phyloP scores from a whole-genome alignment of 2,329 filamentous ascomycete species.

The Mycosphaerella sp. region DNA sequence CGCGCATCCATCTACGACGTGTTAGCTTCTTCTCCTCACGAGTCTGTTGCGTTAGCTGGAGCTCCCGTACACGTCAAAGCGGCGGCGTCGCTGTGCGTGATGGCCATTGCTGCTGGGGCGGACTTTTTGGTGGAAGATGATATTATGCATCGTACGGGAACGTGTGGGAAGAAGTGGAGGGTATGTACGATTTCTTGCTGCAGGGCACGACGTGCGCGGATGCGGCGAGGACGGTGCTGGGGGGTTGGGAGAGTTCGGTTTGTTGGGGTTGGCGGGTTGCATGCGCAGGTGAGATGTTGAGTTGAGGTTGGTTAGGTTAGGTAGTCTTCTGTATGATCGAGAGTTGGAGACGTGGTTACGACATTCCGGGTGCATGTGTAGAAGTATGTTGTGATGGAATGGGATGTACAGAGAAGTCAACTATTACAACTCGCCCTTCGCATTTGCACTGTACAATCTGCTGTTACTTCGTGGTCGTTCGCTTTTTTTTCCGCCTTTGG shows the following conservation, averaged over 20 bases:
- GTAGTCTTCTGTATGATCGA: too few relatives aligned
- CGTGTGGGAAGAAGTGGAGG: too few relatives aligned
- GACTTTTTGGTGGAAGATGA: constrained; percentile 1
- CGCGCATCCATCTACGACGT: not conserved
- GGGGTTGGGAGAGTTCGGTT: too few relatives aligned
- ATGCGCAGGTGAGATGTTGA: too few relatives aligned
- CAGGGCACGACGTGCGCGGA: too few relatives aligned
- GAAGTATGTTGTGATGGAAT: not conserved
- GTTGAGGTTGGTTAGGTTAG: too few relatives aligned
- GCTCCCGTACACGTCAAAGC: constrained; percentile 1
- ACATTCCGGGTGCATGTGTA: not conserved
- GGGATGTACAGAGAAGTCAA: too few relatives aligned
- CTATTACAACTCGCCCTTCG: constrained; percentile 7
- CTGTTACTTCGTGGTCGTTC: constrained; percentile 7
- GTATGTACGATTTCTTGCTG: too few relatives aligned
- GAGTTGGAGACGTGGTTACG: too few relatives aligned
- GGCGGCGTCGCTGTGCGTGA: constrained; percentile 1
- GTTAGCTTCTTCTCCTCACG: too few relatives aligned
- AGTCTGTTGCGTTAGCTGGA: not conserved
- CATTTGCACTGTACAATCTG: not conserved
- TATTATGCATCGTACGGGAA: too few relatives aligned
- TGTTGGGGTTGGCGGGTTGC: too few relatives aligned
- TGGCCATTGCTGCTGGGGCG: constrained; percentile 8
- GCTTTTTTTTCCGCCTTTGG: not conserved
- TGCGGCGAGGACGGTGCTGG: not conserved